Evolutionary conservation across 1,284 basidiomycete species (phyloP).

Genomic region (Pisolithus thermaeus): DNA sequence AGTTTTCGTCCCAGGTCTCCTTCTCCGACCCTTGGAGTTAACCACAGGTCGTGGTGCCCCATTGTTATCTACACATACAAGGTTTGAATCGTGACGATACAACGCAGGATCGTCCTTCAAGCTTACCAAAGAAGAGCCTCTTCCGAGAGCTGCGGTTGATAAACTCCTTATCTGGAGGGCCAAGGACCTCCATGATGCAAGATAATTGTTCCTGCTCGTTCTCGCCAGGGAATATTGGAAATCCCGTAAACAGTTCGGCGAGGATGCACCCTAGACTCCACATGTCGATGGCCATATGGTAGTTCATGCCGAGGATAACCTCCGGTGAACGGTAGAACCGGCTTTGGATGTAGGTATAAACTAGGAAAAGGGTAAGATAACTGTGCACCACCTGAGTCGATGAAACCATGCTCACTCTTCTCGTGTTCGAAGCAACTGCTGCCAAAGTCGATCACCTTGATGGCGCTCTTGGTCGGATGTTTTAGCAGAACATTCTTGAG

Average conservation of each 20-base stretch:
- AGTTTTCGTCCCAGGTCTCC: constrained; percentile 88
- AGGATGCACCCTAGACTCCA: constrained; percentile 98
- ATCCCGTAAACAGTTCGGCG: constrained; percentile 97
- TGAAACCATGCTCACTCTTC: constrained; percentile 68
- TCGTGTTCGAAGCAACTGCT: constrained; percentile 98
- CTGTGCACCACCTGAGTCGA: not conserved
- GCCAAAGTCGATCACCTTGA: constrained; percentile 99
- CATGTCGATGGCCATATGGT: constrained; percentile 95
- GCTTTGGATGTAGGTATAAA: constrained; percentile 97
- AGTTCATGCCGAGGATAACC: constrained; percentile 90
- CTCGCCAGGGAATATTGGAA: constrained; percentile 99
- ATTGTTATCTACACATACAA: constrained; percentile 66
- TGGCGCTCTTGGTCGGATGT: constrained; percentile 92
- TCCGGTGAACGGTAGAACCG: constrained; percentile 97
- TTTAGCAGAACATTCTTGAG: constrained; percentile 86
- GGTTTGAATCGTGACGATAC: not conserved
- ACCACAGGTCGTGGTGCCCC: constrained; percentile 90
- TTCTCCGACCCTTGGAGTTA: constrained; percentile 92
- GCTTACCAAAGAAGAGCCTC: constrained; percentile 91
- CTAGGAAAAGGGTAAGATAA: constrained; percentile 38
- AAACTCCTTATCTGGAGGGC: constrained; percentile 93
- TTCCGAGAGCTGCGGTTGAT: constrained; percentile 92
- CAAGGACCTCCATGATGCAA: constrained; percentile 99
- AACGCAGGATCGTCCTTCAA: not conserved
- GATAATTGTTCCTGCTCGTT: constrained; percentile 98